A percentile compares a stretch with the other conserved stretches of the same genome.
Conservation (phyloP, 805 yeast species). For the Metschnikowia koreensis region DNA sequence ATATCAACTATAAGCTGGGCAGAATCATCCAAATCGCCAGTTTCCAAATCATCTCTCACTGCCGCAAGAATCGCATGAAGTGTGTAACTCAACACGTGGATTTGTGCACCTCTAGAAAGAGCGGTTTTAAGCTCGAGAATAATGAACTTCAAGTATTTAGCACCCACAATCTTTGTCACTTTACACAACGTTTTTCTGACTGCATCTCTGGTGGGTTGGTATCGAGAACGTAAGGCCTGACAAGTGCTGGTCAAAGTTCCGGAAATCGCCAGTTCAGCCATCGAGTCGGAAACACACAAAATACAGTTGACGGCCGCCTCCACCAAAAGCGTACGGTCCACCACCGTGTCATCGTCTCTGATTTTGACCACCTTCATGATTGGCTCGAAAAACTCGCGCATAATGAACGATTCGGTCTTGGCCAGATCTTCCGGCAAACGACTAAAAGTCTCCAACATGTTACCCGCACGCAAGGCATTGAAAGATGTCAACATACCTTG, state of each 20-base stretch:
- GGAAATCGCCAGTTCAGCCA: slow-evolving; percentile 62
- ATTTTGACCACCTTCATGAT: slow-evolving; percentile 56
- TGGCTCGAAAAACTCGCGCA: slow-evolving; percentile 58
- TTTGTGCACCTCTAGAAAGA: slow-evolving; percentile 83
- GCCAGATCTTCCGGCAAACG: slow-evolving; percentile 27
- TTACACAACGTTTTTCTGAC: slow-evolving; percentile 72
- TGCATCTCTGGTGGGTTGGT: slow-evolving; percentile 86
- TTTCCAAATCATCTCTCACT: slow-evolving; percentile 44
- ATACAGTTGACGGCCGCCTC: slow-evolving; percentile 74
- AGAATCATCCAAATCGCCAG: slow-evolving; percentile 75
- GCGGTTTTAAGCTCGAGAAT: slow-evolving; percentile 77
- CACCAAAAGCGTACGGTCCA: slow-evolving; percentile 72
- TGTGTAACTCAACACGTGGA: slow-evolving; percentile 88
- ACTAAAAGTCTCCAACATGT: slow-evolving; percentile 18
- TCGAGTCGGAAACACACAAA: slow-evolving; percentile 57
- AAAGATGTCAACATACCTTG: slow-evolving; percentile 45
- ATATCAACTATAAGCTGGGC: slow-evolving; percentile 60
- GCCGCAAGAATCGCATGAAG: slow-evolving; percentile 69
- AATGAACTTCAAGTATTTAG: slow-evolving; percentile 69
- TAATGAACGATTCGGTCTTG: slow-evolving; percentile 40
- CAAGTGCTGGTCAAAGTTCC: slow-evolving; percentile 84
- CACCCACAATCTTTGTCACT: slow-evolving; percentile 65
- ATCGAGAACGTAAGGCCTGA: slow-evolving; percentile 79
- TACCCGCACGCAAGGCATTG: slow-evolving; percentile 16
- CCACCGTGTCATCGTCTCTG: slow-evolving; percentile 77